Percentiles rank a stretch among this genome's conserved stretches.
These are phyloP conservation scores for Talaromyces sp. DNA, from an alignment of 2,329 filamentous ascomycete genomes.

Conservation along the genomic window DNA sequence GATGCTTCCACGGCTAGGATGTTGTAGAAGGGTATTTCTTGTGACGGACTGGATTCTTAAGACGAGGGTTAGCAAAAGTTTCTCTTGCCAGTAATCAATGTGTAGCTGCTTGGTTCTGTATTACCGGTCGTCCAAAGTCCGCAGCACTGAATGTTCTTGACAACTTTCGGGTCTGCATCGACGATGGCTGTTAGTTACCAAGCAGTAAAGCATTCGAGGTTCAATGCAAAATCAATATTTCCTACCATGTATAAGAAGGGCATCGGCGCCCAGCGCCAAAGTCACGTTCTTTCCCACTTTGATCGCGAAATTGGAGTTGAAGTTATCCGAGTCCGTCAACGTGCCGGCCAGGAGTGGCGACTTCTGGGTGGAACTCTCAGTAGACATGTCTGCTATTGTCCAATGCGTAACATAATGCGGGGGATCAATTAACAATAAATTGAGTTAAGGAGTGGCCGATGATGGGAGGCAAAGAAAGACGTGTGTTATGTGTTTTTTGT, in stretches of 20 bases:
- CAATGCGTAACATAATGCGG: background rate
- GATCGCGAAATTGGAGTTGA: constrained; percentile 44
- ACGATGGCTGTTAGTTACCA: background rate
- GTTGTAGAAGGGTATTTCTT: constrained; percentile 72
- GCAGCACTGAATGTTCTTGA: constrained; percentile 10
- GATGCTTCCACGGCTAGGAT: constrained; percentile 73
- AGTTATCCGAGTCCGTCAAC: constrained; percentile 26
- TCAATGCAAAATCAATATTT: background rate
- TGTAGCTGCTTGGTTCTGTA: background rate
- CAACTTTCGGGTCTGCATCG: constrained; percentile 6
- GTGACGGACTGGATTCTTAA: constrained; percentile 41
- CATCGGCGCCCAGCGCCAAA: constrained; percentile 57
- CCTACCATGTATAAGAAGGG: constrained; percentile 56
- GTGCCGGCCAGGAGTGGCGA: constrained; percentile 15
- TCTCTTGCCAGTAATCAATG: background rate
- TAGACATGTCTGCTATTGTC: constrained; percentile 1
- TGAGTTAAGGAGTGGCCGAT: background rate
- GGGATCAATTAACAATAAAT: background rate
- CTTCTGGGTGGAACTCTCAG: constrained; percentile 16
- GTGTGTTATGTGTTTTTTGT: background rate
- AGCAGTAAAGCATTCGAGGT: background rate
- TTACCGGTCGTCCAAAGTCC: constrained; percentile 9
- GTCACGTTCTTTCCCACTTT: constrained; percentile 55
- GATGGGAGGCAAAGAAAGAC: background rate
- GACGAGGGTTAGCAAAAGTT: constrained; percentile 1